Conservation (phyloP, 2,329 filamentous ascomycete genomes). For the Phaeosphaeria sp. region DNA sequence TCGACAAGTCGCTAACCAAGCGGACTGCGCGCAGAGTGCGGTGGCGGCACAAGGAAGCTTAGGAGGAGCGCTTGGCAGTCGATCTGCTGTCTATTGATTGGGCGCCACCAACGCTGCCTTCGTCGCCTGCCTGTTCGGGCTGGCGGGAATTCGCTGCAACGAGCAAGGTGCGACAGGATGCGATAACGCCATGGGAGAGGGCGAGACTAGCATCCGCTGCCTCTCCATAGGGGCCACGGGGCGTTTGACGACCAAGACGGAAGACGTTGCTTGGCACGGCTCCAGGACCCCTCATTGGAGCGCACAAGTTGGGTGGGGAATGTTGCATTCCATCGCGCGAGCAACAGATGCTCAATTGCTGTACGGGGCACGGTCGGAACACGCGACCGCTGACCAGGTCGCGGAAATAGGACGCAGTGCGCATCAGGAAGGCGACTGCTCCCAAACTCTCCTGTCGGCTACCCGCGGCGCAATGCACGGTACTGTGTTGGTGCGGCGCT, state of each 20-base stretch:
- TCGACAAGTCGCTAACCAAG: slow-evolving; percentile 20
- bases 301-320: neutral
- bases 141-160: neutral
- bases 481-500: neutral
- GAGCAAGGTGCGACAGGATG: neutral
- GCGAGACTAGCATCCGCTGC: neutral
- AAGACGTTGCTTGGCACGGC: neutral
- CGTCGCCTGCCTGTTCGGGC: slow-evolving; percentile 5
- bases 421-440: neutral
- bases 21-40: slow-evolving; percentile 9
- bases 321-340: neutral
- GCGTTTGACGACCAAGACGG: neutral
- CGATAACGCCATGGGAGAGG: slow-evolving; percentile 3
- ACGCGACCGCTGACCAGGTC: slow-evolving; percentile 1
- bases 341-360: neutral
- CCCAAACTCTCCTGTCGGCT: neutral
- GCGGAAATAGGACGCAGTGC: too few species aligned
- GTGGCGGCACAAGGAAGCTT: slow-evolving; percentile 7
- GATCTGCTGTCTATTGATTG: neutral
- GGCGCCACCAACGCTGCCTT: slow-evolving; percentile 6
- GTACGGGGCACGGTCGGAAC: neutral
- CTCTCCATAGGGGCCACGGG: neutral
- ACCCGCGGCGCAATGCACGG: neutral
- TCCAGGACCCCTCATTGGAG: neutral
- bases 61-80: slow-evolving; percentile 2